These are phyloP conservation scores for Theobroma grandiflorum DNA, from an alignment of 441 rosid genomes.

Conservation along the genomic window DNA sequence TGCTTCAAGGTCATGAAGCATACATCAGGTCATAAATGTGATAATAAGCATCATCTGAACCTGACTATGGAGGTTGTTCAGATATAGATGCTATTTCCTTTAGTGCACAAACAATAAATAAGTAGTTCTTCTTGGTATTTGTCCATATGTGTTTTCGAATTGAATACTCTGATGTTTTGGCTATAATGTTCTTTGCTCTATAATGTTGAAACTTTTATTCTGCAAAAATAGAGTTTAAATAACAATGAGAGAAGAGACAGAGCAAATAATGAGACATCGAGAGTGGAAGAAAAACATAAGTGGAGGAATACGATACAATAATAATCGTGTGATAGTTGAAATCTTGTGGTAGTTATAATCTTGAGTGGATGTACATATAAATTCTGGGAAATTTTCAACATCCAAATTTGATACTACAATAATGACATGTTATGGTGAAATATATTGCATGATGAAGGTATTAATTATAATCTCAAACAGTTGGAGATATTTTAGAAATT, in stretches of 20 bases:
- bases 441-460: not conserved
- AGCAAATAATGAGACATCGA: not conserved
- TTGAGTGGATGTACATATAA: not conserved
- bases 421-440: not conserved
- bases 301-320: not conserved
- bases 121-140: not conserved
- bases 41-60: not conserved
- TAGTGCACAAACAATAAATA: not conserved
- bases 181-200: not conserved
- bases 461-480: not conserved
- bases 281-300: not conserved
- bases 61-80: not conserved
- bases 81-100: not conserved
- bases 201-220: not conserved
- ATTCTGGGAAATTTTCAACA: slow-evolving; percentile 9
- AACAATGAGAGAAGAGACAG: not conserved
- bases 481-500: slow-evolving; percentile 1
- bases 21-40: not conserved
- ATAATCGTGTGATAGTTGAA: not conserved
- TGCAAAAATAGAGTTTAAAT: slow-evolving; percentile 5
- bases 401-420: not conserved
- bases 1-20: not conserved
- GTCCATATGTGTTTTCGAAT: not conserved
- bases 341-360: not conserved
- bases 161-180: not conserved